These are phyloP conservation scores for Erodium texanum DNA, from an alignment of 441 rosid species.

Conservation along the genomic window DNA sequence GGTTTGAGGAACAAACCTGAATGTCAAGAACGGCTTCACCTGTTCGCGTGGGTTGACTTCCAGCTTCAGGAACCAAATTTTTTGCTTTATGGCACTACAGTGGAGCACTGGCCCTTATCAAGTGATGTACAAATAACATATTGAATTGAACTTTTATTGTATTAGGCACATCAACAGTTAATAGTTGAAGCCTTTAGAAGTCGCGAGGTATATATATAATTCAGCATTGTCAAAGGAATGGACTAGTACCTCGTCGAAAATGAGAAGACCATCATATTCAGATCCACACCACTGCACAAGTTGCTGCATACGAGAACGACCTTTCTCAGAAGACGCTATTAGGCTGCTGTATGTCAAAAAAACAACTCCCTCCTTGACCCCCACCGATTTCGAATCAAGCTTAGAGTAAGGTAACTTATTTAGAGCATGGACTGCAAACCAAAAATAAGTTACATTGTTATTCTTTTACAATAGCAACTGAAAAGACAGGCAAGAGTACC, in stretches of 20 bases:
- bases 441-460: slow-evolving; percentile 18
- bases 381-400: slow-evolving; percentile 91
- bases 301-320: slow-evolving; percentile 94
- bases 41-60: slow-evolving; percentile 97
- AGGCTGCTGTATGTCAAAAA: slow-evolving; percentile 96
- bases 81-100: slow-evolving; percentile 95
- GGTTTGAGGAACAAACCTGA: slow-evolving; percentile 49
- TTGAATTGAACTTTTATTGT: slow-evolving; percentile 19
- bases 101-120: slow-evolving; percentile 31
- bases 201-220: slow-evolving; percentile 15
- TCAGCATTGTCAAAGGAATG: slow-evolving; percentile 17
- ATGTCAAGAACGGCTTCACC: slow-evolving; percentile 97
- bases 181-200: slow-evolving; percentile 11
- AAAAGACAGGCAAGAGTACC: no score
- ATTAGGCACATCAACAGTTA: slow-evolving; percentile 11
- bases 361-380: slow-evolving; percentile 82
- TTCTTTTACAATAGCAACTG: slow-evolving; percentile 9
- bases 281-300: slow-evolving; percentile 98
- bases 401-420: slow-evolving; percentile 95
- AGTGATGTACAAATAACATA: slow-evolving; percentile 20
- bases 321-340: slow-evolving; percentile 98
- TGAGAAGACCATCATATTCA: slow-evolving; percentile 77
- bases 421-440: slow-evolving; percentile 82
- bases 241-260: slow-evolving; percentile 76
- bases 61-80: slow-evolving; percentile 98